A percentile compares a stretch with the other conserved stretches of the same genome.
phyloP scores from a whole-genome alignment of 192 early-diverging fungal genomes.

The Backusella westeae region DNA sequence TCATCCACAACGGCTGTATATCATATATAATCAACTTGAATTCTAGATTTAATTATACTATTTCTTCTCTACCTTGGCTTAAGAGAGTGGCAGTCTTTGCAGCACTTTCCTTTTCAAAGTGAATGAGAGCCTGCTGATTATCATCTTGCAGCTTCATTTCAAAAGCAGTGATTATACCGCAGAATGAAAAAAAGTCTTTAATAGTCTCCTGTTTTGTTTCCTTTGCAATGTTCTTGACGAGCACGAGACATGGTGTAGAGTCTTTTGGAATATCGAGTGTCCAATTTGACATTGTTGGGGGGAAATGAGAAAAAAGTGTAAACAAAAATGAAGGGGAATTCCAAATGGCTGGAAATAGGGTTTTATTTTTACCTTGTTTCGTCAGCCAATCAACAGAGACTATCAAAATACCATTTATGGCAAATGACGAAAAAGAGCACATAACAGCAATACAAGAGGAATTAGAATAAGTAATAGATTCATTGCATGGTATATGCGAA shows the following conservation, averaged over 20 bases:
- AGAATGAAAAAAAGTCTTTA: conserved; percentile 59
- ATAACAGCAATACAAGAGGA: no score
- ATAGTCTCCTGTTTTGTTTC: conserved; percentile 48
- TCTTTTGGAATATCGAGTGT: conserved; percentile 33
- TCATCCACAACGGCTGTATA: conserved; percentile 49
- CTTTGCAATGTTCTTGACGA: conserved; percentile 46
- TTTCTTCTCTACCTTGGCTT: conserved; percentile 33
- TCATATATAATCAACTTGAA: neutral
- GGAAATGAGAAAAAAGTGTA: neutral
- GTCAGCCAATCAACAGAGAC: neutral
- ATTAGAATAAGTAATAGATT: no score
- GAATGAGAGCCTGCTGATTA: conserved; percentile 46
- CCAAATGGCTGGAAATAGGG: neutral
- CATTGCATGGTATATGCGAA: no score
- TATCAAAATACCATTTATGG: neutral
- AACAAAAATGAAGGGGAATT: neutral
- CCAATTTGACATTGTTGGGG: neutral
- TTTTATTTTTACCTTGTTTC: neutral
- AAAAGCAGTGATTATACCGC: conserved; percentile 55
- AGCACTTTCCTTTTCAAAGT: conserved; percentile 50
- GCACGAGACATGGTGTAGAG: conserved; percentile 43
- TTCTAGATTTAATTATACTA: neutral
- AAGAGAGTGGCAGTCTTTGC: conserved; percentile 57
- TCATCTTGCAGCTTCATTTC: conserved; percentile 38
- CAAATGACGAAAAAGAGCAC: neutral